A percentile compares a stretch with the other conserved stretches of the same genome.
phyloP scores from a whole-genome alignment of 768 basidiomycete genomes.

The Lentinula sp. region DNA sequence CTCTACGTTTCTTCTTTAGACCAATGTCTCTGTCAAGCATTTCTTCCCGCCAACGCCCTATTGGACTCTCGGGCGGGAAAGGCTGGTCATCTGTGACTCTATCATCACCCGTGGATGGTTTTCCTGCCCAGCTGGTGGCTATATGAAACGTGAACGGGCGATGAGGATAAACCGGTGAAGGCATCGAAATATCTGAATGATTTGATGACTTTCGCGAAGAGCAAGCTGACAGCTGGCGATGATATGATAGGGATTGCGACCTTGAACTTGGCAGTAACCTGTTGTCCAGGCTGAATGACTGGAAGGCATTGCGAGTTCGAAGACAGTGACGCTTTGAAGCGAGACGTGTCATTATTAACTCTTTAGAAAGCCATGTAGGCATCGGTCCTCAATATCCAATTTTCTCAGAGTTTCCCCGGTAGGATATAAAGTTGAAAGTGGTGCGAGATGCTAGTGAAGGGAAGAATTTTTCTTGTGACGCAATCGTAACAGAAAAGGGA shows the following conservation, averaged over 20 bases:
- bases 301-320: background rate
- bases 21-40: constrained; percentile 44
- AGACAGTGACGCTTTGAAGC: background rate
- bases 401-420: no score
- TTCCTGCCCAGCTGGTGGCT: constrained; percentile 74
- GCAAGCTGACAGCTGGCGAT: background rate
- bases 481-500: no score
- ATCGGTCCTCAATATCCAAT: no score
- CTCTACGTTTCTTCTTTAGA: constrained; percentile 30
- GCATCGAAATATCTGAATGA: background rate
- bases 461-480: no score
- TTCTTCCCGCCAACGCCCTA: constrained; percentile 67
- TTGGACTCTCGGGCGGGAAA: constrained; percentile 50
- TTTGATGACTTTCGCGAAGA: background rate
- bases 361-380: background rate
- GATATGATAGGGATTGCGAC: background rate
- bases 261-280: background rate
- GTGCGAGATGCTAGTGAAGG: no score
- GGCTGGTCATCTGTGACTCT: constrained; percentile 31
- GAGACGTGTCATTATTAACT: background rate
- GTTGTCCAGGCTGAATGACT: background rate
- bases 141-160: constrained; percentile 67
- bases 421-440: no score
- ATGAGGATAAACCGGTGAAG: background rate
- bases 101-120: constrained; percentile 37